These are phyloP conservation scores for Cladosporium sp. DNA, from an alignment of 2,329 filamentous ascomycete genomes.

Conservation along the genomic window DNA sequence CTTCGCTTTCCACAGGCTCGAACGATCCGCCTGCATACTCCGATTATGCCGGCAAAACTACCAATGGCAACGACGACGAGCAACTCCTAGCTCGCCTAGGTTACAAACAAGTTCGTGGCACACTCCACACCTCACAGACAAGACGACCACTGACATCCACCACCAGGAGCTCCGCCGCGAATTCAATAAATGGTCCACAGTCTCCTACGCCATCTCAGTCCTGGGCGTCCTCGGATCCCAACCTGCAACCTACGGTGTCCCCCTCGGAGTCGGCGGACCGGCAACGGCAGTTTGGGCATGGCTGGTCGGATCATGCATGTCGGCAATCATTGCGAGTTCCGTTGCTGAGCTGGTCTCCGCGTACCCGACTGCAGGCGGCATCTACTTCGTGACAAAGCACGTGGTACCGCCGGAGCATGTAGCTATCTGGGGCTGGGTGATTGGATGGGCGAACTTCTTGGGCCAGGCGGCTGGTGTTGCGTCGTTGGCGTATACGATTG, in stretches of 20 bases:
- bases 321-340: conserved; percentile 63
- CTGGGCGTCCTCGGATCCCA: conserved; percentile 66
- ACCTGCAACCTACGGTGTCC: conserved; percentile 62
- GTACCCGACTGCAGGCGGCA: conserved; percentile 66
- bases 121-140: background rate
- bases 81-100: conserved; percentile 61
- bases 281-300: conserved; percentile 67
- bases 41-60: background rate
- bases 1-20: background rate
- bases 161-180: conserved; percentile 60
- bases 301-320: conserved; percentile 64
- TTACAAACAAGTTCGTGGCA: conserved; percentile 57
- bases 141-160: conserved; percentile 24
- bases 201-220: conserved; percentile 67
- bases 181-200: conserved; percentile 66
- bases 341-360: conserved; percentile 67
- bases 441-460: conserved; percentile 41
- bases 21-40: conserved; percentile 8
- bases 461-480: conserved; percentile 57
- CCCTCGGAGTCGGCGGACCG: conserved; percentile 60
- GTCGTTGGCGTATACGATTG: conserved; percentile 47
- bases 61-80: conserved; percentile 55
- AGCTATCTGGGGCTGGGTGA: conserved; percentile 60
- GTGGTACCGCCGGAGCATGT: conserved; percentile 57
- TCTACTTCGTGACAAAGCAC: conserved; percentile 69